Conservation (phyloP, 805 yeast species). For the Teunomyces kruisii region DNA sequence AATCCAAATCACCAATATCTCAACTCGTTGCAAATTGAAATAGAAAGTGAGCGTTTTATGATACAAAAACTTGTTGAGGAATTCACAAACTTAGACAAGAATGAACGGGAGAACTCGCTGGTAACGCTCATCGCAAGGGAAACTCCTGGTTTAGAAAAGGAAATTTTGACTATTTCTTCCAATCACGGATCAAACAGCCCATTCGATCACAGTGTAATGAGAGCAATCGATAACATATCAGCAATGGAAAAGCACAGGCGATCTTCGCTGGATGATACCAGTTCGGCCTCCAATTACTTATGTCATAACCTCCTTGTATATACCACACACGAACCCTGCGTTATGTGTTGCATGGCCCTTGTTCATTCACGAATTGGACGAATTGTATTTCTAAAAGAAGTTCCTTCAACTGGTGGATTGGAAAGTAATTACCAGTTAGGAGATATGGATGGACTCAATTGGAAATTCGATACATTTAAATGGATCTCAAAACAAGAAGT, state of each 20-base stretch:
- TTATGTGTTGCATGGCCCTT: constrained; percentile 95
- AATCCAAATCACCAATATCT: constrained; percentile 75
- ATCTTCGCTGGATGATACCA: background rate
- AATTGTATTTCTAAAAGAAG: constrained; percentile 54
- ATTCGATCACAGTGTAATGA: constrained; percentile 73
- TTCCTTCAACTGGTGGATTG: constrained; percentile 46
- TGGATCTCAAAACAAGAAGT: constrained; percentile 48
- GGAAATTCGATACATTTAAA: constrained; percentile 82
- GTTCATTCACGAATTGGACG: constrained; percentile 83
- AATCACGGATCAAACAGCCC: constrained; percentile 46
- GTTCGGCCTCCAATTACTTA: constrained; percentile 46
- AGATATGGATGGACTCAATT: constrained; percentile 70
- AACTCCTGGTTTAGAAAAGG: constrained; percentile 21
- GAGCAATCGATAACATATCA: constrained; percentile 67
- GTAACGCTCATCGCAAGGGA: constrained; percentile 69
- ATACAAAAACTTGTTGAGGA: constrained; percentile 14
- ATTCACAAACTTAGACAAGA: constrained; percentile 2
- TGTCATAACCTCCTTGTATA: constrained; percentile 78
- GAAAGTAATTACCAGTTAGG: constrained; percentile 76
- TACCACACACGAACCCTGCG: constrained; percentile 93
- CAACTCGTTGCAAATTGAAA: constrained; percentile 53
- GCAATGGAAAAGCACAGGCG: constrained; percentile 45
- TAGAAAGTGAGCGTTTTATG: constrained; percentile 37
- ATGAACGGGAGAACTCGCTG: constrained; percentile 23
- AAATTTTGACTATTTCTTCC: constrained; percentile 41